A percentile compares a stretch with the other conserved stretches of the same genome.
Evolutionary conservation across 2,329 filamentous ascomycete species (phyloP).

Genomic region (Phaeomoniella chlamydospora): DNA sequence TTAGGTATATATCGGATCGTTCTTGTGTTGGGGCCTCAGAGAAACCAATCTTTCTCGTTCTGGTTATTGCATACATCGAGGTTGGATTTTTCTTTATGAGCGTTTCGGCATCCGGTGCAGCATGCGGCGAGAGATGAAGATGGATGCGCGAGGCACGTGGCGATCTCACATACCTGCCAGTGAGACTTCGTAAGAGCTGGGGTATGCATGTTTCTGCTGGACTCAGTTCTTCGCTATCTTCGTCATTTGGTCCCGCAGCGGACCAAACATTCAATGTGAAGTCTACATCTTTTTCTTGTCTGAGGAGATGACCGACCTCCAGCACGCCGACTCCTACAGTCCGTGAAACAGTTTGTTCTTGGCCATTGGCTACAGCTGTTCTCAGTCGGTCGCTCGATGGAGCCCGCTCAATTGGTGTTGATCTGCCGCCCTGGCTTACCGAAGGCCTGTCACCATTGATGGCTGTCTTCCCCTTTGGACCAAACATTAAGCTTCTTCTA

Average conservation of each 20-base stretch:
- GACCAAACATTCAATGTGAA: conserved; percentile 61
- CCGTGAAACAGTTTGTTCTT: conserved; percentile 6
- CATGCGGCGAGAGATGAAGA: conserved; percentile 65
- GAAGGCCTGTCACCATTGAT: neutral
- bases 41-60: conserved; percentile 84
- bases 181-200: conserved; percentile 58
- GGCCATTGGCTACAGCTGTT: neutral
- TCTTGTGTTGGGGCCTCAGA: conserved; percentile 78
- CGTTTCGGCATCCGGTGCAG: conserved; percentile 59
- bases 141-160: conserved; percentile 61
- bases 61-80: conserved; percentile 62
- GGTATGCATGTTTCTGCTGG: conserved; percentile 62
- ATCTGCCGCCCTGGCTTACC: neutral
- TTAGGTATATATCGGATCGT: conserved; percentile 90
- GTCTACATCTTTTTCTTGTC: conserved; percentile 56
- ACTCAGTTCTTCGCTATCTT: conserved; percentile 43
- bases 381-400: neutral
- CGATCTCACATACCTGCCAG: conserved; percentile 61
- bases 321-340: conserved; percentile 60
- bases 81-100: conserved; percentile 82
- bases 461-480: conserved; percentile 8
- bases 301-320: conserved; percentile 61
- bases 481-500: conserved; percentile 29
- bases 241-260: conserved; percentile 38
- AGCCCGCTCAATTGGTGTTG: neutral